phyloP scores from a whole-genome alignment of 768 basidiomycete species.

The Mycena pura region DNA sequence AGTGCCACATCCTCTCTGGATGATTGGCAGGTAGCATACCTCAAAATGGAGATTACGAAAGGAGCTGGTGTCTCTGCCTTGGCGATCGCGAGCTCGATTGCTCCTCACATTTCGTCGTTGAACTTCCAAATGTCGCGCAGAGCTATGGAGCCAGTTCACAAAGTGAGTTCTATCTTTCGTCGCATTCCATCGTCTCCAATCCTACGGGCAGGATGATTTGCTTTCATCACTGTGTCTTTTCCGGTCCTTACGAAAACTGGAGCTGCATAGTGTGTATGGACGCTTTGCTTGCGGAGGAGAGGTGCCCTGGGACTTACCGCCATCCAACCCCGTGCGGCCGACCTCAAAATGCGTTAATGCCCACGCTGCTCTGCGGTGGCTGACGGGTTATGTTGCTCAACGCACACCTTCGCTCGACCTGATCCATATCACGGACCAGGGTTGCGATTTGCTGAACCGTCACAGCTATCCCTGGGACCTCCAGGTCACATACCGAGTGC shows the following conservation, averaged over 20 bases:
- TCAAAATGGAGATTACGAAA: background rate
- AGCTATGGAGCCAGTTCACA: background rate
- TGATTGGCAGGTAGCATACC: background rate
- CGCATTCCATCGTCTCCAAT: no score
- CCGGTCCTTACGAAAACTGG: background rate
- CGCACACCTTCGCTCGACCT: background rate
- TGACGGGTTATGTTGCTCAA: background rate
- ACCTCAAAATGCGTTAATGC: background rate
- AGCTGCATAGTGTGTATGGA: background rate
- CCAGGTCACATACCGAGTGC: background rate
- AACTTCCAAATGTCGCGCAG: background rate
- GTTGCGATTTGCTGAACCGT: background rate
- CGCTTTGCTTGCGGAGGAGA: background rate
- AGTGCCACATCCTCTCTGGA: background rate
- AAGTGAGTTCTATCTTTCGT: constrained; percentile 1
- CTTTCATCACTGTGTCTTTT: background rate
- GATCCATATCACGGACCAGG: constrained; percentile 3
- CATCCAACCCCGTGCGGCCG: background rate
- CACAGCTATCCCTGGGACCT: background rate
- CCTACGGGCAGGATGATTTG: background rate
- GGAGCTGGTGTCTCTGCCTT: background rate
- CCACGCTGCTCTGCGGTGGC: constrained; percentile 2
- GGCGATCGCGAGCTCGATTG: background rate
- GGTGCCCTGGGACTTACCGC: background rate
- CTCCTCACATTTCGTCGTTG: background rate